Base-by-base conservation (phyloP, 2,329 filamentous ascomycete species). In the Neofusicoccum sp. region DNA sequence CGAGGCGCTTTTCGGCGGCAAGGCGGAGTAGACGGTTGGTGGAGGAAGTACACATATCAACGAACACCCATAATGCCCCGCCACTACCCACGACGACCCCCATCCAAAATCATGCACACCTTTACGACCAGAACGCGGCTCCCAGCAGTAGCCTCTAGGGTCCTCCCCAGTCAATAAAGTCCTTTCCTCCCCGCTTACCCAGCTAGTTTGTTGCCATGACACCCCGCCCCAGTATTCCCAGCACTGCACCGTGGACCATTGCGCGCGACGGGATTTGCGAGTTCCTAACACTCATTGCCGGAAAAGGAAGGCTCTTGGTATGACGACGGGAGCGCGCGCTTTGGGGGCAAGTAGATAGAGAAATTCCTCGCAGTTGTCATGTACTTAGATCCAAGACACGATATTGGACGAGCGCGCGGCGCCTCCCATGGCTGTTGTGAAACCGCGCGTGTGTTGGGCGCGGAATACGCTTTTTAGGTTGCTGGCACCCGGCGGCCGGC, bases 1-100 rank as follows among this genome's bases (percentile, higher is more conserved):
- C 81, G 93, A 95, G 84, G 87, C 86, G 69, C 84, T 97, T 64
- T 96, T 97, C 82, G 82, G 74, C 71, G 45, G 22, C 22, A 22
- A 22, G 22, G 22, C 16, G 33, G 59, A 61, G 59, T 61, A 61
- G 36, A 45, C 31, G 39, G 41, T 45, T 34, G 52, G 41, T 36
- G 54, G 41, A 58, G 9, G 41, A 50, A 34, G 45, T 49, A 41
- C 54, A 58, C 54, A 58, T 61, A 61, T 50, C 33, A 31, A 39
- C 28, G 56, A 61, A 16, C 44, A 37, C 45, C 56, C 28, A 58
- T 45, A 58, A 45, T 58, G 54, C 54, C 54, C 54, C 59, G 16
- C 48, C 22, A 62, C 48, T 52, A 41, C 47, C 48, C 59, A 29
- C 45, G 45, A 48, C 45, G 45, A 48, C 59, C 12, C 47, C 36